Evolutionary conservation across 2,329 filamentous ascomycete genomes (phyloP).

Genomic region (Aspergillus sp.): DNA sequence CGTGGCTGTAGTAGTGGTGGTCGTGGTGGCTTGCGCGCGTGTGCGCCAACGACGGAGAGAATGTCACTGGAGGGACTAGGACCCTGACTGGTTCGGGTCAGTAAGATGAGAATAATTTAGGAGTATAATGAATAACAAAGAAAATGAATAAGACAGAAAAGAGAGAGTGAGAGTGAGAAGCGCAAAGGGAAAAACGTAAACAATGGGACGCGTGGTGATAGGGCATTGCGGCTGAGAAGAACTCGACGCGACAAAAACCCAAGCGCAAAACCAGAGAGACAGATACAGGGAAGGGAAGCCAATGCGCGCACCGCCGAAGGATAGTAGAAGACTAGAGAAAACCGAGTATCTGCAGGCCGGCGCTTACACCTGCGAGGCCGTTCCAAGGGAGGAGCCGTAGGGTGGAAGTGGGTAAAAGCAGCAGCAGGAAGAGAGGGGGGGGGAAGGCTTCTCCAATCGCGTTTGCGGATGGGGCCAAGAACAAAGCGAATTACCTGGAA

Average conservation of each 20-base stretch:
- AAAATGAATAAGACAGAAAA: slow-evolving; percentile 9
- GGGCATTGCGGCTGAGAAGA: slow-evolving; percentile 4
- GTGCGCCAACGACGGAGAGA: slow-evolving; percentile 1
- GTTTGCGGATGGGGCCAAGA: slow-evolving; percentile 9
- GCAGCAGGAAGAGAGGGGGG: slow-evolving; percentile 2
- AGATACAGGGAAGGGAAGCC: background rate
- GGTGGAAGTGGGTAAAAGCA: background rate
- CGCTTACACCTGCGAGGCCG: no score
- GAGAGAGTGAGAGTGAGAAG: background rate
- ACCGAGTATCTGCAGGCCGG: no score
- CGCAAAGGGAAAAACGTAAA: slow-evolving; percentile 3
- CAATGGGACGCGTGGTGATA: slow-evolving; percentile 20
- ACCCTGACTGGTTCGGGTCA: no score
- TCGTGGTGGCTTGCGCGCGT: slow-evolving; percentile 6
- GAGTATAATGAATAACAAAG: slow-evolving; percentile 6
- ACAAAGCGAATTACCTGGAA: background rate
- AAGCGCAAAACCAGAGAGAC: background rate
- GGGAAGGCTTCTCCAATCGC: slow-evolving; percentile 6
- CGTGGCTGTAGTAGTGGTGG: slow-evolving; percentile 16
- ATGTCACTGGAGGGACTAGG: background rate
- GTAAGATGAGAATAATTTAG: background rate
- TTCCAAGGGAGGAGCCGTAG: no score
- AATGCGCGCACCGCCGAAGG: no score
- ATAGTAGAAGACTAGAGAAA: no score
- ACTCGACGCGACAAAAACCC: background rate